Evolutionary conservation across 768 basidiomycete genomes (phyloP).

Genomic region (Naganishia vaughanmartiniae): DNA sequence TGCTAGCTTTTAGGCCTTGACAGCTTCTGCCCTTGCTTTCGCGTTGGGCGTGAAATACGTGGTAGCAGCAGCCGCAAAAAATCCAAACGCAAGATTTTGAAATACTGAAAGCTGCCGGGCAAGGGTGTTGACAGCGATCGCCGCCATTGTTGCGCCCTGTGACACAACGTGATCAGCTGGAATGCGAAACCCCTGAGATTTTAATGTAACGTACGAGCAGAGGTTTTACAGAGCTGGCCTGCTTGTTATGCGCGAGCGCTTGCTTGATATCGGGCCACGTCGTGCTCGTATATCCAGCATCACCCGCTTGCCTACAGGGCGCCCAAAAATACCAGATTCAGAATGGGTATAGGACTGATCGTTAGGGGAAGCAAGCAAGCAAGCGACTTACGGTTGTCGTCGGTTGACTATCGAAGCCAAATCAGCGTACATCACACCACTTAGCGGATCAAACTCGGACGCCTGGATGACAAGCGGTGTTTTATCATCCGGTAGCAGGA

Average conservation of each 20-base stretch:
- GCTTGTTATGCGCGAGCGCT: constrained; percentile 14
- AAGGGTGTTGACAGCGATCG: background rate
- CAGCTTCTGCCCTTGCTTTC: background rate
- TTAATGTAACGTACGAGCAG: background rate
- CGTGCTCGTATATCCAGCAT: constrained; percentile 9
- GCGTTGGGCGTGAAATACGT: background rate
- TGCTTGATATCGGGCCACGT: constrained; percentile 7
- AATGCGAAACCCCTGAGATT: background rate
- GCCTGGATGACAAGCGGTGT: constrained; percentile 9
- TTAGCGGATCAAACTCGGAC: constrained; percentile 13
- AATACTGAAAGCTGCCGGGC: constrained; percentile 10
- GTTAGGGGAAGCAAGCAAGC: background rate
- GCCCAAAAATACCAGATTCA: too few relatives aligned
- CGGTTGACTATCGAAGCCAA: background rate
- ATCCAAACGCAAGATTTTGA: constrained; percentile 10
- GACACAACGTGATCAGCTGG: background rate
- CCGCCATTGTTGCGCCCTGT: constrained; percentile 6
- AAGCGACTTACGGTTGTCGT: constrained; percentile 11
- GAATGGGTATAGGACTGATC: background rate
- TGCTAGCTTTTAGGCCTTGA: background rate
- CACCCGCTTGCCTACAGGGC: constrained; percentile 4
- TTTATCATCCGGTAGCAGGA: constrained; percentile 7
- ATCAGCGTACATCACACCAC: background rate
- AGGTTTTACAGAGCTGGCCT: background rate
- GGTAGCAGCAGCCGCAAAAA: background rate